phyloP scores from a whole-genome alignment of 768 basidiomycete genomes.

The Lenzites betulinus region DNA sequence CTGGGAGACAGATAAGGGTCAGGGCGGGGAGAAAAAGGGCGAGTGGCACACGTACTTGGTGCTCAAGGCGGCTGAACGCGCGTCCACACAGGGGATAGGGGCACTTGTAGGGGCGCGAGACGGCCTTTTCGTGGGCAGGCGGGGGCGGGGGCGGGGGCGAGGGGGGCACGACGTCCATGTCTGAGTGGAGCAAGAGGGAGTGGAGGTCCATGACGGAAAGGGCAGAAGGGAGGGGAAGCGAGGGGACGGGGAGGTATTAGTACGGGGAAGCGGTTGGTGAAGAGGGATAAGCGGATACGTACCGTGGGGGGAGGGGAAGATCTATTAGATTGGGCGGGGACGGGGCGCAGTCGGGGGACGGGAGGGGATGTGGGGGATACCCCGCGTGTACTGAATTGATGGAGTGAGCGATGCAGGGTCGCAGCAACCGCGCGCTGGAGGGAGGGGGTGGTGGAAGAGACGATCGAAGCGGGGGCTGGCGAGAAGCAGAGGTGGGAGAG shows the following conservation, averaged over 20 bases:
- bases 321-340: slow-evolving; percentile 17
- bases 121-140: slow-evolving; percentile 40
- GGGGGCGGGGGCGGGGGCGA: slow-evolving; percentile 13
- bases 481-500: slow-evolving; percentile 1
- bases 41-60: slow-evolving; percentile 65
- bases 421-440: slow-evolving; percentile 10
- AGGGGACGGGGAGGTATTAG: slow-evolving; percentile 18
- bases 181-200: slow-evolving; percentile 15
- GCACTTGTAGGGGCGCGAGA: slow-evolving; percentile 90
- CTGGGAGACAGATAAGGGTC: slow-evolving; percentile 41
- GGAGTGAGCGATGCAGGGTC: slow-evolving; percentile 14
- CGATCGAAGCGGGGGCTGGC: slow-evolving; percentile 7
- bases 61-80: slow-evolving; percentile 96
- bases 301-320: slow-evolving; percentile 14
- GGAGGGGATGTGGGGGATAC: slow-evolving; percentile 18
- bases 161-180: slow-evolving; percentile 26
- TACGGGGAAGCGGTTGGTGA: slow-evolving; percentile 4
- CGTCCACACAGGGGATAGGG: slow-evolving; percentile 88
- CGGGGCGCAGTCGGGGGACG: slow-evolving; percentile 10
- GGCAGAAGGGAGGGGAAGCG: slow-evolving; percentile 16
- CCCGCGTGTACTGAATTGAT: slow-evolving; percentile 17
- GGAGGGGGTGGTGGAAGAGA: slow-evolving; percentile 14
- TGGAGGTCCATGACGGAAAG: slow-evolving; percentile 23
- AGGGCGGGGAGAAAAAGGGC: not conserved
- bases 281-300: slow-evolving; percentile 10